Base-by-base conservation (phyloP, 164 flowering plant species). In the Santalum album region DNA sequence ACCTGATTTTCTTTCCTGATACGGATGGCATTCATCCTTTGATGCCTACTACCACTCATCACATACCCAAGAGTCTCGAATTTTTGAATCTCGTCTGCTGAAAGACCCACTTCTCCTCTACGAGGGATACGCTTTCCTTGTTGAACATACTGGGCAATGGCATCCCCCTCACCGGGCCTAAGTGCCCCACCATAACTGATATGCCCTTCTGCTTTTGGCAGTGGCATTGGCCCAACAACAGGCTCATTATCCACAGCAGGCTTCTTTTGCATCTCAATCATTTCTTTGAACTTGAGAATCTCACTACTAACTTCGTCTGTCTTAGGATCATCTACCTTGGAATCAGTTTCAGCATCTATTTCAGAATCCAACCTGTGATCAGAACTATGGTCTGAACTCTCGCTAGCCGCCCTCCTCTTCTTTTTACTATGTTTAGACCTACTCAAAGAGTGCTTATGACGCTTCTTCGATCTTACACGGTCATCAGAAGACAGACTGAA, bases 31-130 rank as follows among this genome's bases (percentile, higher is more conserved):
- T 87, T 94, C 97, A 94, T 94, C 70, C 97, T 76, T 68, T 94
- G 97, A 67, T 94, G 99, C 78, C 99, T 83, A 67, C 99, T 90
- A 56, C 99, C 96, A 74, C 96, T 94, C 97, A 94, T 90, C 62
- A 90, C 99, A 82, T 87, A 94, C 16, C 99, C 99, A 56, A 94
- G 83, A 58, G 12, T 36, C 79, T 92, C 97, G 66, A 80, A 92
- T 72, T 75, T 94, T 65, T 72, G 76, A 75, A 94, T 94, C 71
- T 94, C 92, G 7, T 94, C 97, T n/a, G 96, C 97, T 0, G 89
- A 85, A 49, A 94, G 90, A 56, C 96, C 97, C 65, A 94, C 96
- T 69, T 94, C 97, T 66, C 99, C 99, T 86, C 99, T 83, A 5
- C 96, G 83, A 3, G 92, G 95, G 38, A 94, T 94, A 82, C 95